A percentile compares a stretch with the other conserved stretches of the same genome.
phyloP scores from a whole-genome alignment of 2,329 filamentous ascomycete genomes.

The Exophiala dermatitidis region DNA sequence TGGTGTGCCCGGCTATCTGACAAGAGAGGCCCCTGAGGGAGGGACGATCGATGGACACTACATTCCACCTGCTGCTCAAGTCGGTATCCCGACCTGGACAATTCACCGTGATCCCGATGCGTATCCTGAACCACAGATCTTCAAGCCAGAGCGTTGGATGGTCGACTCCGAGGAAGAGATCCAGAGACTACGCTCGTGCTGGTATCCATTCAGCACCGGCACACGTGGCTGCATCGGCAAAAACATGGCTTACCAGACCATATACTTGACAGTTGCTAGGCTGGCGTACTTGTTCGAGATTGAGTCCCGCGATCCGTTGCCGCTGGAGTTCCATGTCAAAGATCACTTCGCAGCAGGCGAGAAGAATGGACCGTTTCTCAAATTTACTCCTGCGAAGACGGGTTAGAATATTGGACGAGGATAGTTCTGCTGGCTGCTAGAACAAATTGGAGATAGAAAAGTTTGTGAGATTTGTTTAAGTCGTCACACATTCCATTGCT shows the following conservation, averaged over 20 bases:
- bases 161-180: constrained; percentile 4
- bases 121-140: constrained; percentile 30
- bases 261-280: constrained; percentile 18
- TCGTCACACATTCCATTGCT: no score
- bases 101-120: constrained; percentile 32
- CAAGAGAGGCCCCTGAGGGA: constrained; percentile 31
- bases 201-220: constrained; percentile 33
- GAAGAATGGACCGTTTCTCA: constrained; percentile 2
- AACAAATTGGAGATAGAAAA: no score
- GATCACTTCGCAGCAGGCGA: constrained; percentile 5
- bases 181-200: constrained; percentile 24
- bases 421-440: no score
- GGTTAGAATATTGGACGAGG: no score
- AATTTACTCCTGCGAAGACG: constrained; percentile 1
- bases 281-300: constrained; percentile 17
- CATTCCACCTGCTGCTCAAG: constrained; percentile 30
- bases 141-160: constrained; percentile 36
- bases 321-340: constrained; percentile 5
- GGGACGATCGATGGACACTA: constrained; percentile 30
- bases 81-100: constrained; percentile 32
- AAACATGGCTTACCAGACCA: constrained; percentile 29
- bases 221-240: constrained; percentile 30
- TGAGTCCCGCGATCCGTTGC: not conserved
- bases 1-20: constrained; percentile 27
- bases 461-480: no score